phyloP scores from a whole-genome alignment of 768 basidiomycete genomes.

The Galerina sulciceps region DNA sequence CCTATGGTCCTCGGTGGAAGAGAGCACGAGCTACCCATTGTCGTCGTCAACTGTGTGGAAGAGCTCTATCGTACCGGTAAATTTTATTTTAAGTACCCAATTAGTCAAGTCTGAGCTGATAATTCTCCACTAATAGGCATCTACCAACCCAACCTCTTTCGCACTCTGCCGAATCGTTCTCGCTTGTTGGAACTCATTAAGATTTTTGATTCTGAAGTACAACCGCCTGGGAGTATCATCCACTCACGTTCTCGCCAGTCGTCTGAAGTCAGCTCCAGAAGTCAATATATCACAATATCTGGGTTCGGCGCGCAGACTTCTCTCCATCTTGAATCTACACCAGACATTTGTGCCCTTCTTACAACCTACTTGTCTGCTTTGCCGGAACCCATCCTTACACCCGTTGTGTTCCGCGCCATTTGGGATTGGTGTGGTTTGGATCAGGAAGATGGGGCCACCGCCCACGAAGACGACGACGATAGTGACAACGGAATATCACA shows the following conservation, averaged over 20 bases:
- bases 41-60: conserved; percentile 45
- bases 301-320: conserved; percentile 33
- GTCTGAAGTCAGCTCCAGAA: neutral
- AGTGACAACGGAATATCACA: conserved; percentile 9
- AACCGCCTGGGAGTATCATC: conserved; percentile 21
- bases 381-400: conserved; percentile 41
- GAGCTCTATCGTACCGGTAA: conserved; percentile 45
- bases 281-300: neutral
- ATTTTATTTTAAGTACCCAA: conserved; percentile 7
- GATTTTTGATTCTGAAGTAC: conserved; percentile 37
- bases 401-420: conserved; percentile 30
- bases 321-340: conserved; percentile 38
- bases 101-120: neutral
- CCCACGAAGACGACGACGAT: conserved; percentile 1
- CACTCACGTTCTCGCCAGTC: conserved; percentile 22
- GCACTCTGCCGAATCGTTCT: conserved; percentile 35
- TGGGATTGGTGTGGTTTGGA: conserved; percentile 39
- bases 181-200: conserved; percentile 41
- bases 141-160: conserved; percentile 37
- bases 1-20: conserved; percentile 36
- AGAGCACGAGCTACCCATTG: conserved; percentile 42
- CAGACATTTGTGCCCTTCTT: conserved; percentile 45
- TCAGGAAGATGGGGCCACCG: conserved; percentile 18
- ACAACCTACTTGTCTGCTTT: conserved; percentile 43
- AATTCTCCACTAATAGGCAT: conserved; percentile 26